Percentiles rank a stretch among this genome's conserved stretches.
These are phyloP conservation scores for Ophiostoma sp. DNA, from an alignment of 2,329 filamentous ascomycete species.

Conservation along the genomic window DNA sequence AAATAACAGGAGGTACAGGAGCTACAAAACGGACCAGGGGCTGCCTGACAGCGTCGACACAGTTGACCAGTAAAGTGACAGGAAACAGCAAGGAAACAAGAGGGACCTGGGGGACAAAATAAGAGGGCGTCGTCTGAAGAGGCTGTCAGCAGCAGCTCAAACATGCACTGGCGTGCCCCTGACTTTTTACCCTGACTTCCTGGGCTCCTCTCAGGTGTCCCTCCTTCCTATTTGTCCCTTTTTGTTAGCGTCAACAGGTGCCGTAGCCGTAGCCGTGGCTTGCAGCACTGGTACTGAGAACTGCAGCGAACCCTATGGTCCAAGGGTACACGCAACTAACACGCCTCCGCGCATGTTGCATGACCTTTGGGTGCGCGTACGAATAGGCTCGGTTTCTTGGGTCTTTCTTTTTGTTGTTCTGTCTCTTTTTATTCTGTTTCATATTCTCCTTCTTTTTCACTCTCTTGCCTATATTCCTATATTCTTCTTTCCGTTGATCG, in stretches of 20 bases:
- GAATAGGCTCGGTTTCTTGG: neutral
- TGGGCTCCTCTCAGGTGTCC: neutral
- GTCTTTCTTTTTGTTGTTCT: neutral
- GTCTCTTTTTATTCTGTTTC: neutral
- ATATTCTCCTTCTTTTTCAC: neutral
- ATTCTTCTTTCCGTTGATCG: neutral
- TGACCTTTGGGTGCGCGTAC: neutral
- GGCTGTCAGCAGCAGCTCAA: slow-evolving; percentile 17
- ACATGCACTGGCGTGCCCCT: slow-evolving; percentile 8
- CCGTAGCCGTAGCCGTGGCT: neutral
- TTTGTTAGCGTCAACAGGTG: slow-evolving; percentile 5
- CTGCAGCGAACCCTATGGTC: neutral
- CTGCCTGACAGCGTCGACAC: neutral
- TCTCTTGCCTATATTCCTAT: neutral
- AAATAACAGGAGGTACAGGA: neutral
- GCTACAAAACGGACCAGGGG: neutral
- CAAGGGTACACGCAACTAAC: neutral
- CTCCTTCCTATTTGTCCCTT: neutral
- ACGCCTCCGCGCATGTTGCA: neutral
- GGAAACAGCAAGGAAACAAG: neutral
- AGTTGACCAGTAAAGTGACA: neutral
- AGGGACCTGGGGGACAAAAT: too few species aligned
- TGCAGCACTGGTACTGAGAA: too few species aligned
- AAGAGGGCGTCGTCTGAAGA: slow-evolving; percentile 9
- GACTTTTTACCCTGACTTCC: neutral